Base-by-base conservation (phyloP, 768 basidiomycete species). In the Psilocybe tampanensis region DNA sequence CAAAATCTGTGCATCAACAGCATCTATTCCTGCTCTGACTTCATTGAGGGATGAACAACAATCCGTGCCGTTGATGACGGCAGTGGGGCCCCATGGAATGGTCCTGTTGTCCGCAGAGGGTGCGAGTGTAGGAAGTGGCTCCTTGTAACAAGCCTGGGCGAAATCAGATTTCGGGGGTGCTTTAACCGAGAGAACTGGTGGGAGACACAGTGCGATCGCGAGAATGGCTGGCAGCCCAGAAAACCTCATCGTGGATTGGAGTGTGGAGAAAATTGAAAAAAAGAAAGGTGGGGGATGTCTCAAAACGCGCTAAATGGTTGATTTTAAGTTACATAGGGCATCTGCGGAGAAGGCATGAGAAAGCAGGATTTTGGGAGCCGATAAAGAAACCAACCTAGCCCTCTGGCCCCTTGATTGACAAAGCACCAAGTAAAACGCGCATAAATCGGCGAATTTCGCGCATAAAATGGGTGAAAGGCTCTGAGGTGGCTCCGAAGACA, bases 41-140 rank as follows among this genome's bases (percentile, higher is more conserved):
- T 67, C 61, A 5, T 66, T 61, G 50, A 67, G 58, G 22, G 62
- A 67, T 13, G 60, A 60, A 54, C 68, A 68, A 47, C 70, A 69
- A 51, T 56, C 9, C 24, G 59, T 32, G 36, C 54, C 64, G 44
- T 49, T 60, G 15, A 26, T 44, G 45, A 68, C 63, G 24, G 56
- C 63, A 32, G 62, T 60, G 51, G 52, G 29, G 23, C 62, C 67
- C 68, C 66, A 69, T 18, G 64, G 65, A 43, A 61, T 45, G 2
- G 58, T 62, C 48, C 66, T 62, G 44, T 60, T 62, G 41, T 63
- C 61, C n/a, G 22, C 15, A 21, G 64, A 62, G 6, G 49, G 39
- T n/a, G 44, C 34, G 8, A 64, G 34, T 26, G 41, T 44, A 18
- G 67, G 66, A 44, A 67, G 52, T 23, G 56, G 56, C n/a, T 55